Base-by-base conservation (phyloP, 306 rosid genomes). In the Castanea sativa region DNA sequence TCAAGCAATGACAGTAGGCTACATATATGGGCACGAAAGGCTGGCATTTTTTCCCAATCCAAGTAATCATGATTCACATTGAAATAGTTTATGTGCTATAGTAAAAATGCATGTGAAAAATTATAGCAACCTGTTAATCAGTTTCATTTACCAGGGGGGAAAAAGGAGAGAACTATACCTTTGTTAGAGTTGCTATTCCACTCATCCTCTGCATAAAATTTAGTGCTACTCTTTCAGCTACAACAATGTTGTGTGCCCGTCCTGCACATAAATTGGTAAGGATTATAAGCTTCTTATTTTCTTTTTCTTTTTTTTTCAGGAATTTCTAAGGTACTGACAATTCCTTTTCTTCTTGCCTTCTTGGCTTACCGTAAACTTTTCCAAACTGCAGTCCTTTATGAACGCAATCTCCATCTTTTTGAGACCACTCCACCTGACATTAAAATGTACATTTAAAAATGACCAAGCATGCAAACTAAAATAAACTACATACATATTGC, bases 201-300 rank as follows among this genome's bases (percentile, higher is more conserved):
- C 99, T 94, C 99, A 94, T 91, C 85, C 95, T 91, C 87, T 94
- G 97, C 97, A 92, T 94, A 83, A 94, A 92, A 88, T 94, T 94
- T 73, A 94, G 90, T 32, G 86, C 93, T 23, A 94, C 90, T 86
- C 99, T 87, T 84, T 94, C 95, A 73, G 97, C 99, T 67, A 88
- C 88, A 78, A 91, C 89, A 72, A 94, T 89, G 90, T 80, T 88
- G 80, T 91, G 94, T 0, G 99, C 97, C 67, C 87, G 84, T 78
- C 97, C 99, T 94, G 88, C 86, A 85, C 32, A 79, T 41, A 57
- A 79, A 73, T 81, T 20, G 52, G 4, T 15, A 78, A 73, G 71
- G 72, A 65, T 73, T 61, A 32, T 56, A 73, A 74, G 64, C 73
- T 78, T 61, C 71, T 30, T 6, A 6, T 35, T 35, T 77, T 73